Percentiles rank a stretch among this genome's conserved stretches.
Evolutionary conservation across 768 basidiomycete genomes (phyloP).

Genomic region (Tulasnella sp.): DNA sequence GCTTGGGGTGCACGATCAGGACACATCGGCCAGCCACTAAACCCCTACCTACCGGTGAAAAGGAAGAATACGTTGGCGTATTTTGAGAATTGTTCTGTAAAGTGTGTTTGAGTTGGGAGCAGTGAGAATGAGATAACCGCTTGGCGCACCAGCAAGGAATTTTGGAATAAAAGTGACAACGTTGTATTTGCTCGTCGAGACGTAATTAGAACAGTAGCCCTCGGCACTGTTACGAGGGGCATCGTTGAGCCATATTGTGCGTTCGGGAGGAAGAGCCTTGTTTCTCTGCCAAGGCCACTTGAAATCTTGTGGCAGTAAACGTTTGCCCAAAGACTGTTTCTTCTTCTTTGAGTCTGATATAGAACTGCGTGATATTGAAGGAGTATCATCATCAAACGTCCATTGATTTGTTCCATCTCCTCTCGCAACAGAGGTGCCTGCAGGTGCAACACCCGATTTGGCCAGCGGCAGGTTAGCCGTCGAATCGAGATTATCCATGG

Average conservation of each 20-base stretch:
- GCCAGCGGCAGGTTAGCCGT: conserved; percentile 41
- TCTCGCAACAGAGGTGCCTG: conserved; percentile 12
- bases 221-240: conserved; percentile 40
- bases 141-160: conserved; percentile 70
- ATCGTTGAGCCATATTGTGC: conserved; percentile 76
- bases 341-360: conserved; percentile 17
- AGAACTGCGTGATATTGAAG: conserved; percentile 27
- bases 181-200: conserved; percentile 95
- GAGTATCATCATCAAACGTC: conserved; percentile 52
- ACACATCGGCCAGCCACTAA: background rate
- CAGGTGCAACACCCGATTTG: conserved; percentile 35
- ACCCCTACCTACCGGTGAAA: conserved; percentile 47
- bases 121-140: background rate
- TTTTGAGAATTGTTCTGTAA: conserved; percentile 90
- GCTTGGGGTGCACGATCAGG: conserved; percentile 29
- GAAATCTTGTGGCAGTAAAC: conserved; percentile 1
- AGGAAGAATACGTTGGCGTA: conserved; percentile 98
- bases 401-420: conserved; percentile 39
- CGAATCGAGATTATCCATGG: conserved; percentile 9
- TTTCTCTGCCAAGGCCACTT: conserved; percentile 79
- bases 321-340: conserved; percentile 1
- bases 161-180: conserved; percentile 76
- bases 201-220: conserved; percentile 66
- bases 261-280: conserved; percentile 50
- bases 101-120: background rate